Base-by-base conservation (phyloP, 257 asterid genomes). In the Solanum pinnatisectum region DNA sequence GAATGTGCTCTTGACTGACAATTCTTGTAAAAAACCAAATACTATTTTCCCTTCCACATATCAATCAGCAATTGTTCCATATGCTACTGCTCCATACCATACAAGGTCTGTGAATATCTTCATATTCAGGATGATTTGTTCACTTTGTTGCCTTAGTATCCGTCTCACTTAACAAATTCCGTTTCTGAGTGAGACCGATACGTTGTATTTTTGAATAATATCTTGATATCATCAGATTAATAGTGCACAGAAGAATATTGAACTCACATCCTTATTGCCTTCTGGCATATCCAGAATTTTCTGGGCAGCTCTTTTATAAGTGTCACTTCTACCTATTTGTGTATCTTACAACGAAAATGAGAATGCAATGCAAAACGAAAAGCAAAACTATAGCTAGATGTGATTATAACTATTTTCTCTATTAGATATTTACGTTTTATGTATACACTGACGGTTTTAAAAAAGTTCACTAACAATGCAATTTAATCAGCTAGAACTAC, bases 21-120 rank as follows among this genome's bases (percentile, higher is more conserved):
- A 91, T 90, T 92, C 94, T 87, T 88, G 93, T 89, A 87, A 16
- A 87, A 49, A 84, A 89, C 23, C 84, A 52, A 23, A 27, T 39
- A 81, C 68, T 81, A 49, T 81, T 27, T 30, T 46, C 20, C 40
- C 42, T 46, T 30, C 22, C 23, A 46, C 27, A 81, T 30, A 30
- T 81, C 30, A 32, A 46, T 81, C 40, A 30, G 85, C 59, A 46
- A 30, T 18, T 27, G 67, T 27, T 44, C 68, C 85, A 27, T 44
- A 30, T 44, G 63, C 63, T 27, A 12, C 77, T 77, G 36, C 30
- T 76, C 10, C 83, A 74, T 74, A 35, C 49, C 82, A 74, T 74
- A 35, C 52, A 22, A 9, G 83, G 52, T n/a, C 36, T 25, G 14
- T 14, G 63, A 42, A 42, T 78, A 42, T 78, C 13, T 13, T 77